These are phyloP conservation scores for Boletellus ananas DNA, from an alignment of 768 basidiomycete species.

Conservation along the genomic window DNA sequence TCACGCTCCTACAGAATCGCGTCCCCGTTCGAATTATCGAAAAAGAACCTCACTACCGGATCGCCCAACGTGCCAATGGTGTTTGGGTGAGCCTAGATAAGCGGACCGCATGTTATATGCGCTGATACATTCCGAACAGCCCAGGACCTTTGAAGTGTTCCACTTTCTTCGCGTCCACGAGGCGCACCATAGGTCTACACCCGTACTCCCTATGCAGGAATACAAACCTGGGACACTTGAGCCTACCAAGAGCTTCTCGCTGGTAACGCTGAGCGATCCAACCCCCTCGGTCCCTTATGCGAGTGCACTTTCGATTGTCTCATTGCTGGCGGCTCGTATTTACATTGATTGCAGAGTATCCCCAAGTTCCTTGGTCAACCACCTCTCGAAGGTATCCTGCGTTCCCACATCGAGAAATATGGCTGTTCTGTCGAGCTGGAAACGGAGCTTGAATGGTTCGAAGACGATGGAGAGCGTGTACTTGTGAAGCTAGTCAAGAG, in stretches of 20 bases:
- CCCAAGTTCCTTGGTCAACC: constrained; percentile 25
- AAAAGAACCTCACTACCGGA: constrained; percentile 34
- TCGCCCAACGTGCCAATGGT: constrained; percentile 39
- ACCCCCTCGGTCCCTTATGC: constrained; percentile 29
- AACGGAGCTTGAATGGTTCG: constrained; percentile 43
- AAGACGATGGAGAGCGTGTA: constrained; percentile 36
- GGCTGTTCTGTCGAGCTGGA: constrained; percentile 38
- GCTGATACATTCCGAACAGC: constrained; percentile 5
- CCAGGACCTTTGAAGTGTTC: constrained; percentile 42
- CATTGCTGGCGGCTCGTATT: neutral
- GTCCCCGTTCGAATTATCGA: constrained; percentile 52
- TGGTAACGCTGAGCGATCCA: constrained; percentile 8
- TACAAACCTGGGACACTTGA: constrained; percentile 32
- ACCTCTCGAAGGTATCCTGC: constrained; percentile 27
- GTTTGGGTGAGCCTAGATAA: constrained; percentile 32
- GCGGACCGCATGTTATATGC: too few species aligned
- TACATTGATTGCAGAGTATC: constrained; percentile 4
- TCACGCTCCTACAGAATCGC: constrained; percentile 38
- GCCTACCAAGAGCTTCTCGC: constrained; percentile 5
- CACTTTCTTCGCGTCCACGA: constrained; percentile 38
- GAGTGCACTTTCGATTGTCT: neutral
- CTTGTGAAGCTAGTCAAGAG: constrained; percentile 33
- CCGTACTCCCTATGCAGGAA: constrained; percentile 27
- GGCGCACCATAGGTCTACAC: constrained; percentile 29
- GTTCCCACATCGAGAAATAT: constrained; percentile 18